These are phyloP conservation scores for Kodamaea kakaduensis DNA, from an alignment of 805 yeast species.

Conservation along the genomic window DNA sequence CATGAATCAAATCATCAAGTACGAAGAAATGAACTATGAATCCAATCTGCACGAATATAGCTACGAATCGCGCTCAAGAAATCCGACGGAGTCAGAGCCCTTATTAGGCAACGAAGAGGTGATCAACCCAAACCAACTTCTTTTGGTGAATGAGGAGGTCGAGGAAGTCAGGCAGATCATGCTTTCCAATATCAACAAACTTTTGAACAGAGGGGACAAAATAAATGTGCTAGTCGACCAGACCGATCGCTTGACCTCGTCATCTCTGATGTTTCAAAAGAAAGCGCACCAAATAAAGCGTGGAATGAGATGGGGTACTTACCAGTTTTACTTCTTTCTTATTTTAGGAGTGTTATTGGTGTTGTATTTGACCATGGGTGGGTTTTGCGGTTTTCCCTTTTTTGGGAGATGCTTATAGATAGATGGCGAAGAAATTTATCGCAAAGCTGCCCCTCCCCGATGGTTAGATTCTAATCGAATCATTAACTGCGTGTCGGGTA, in stretches of 20 bases:
- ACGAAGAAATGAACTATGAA: conserved; percentile 47
- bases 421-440: too few relatives aligned
- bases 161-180: conserved; percentile 63
- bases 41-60: conserved; percentile 29
- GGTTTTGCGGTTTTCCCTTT: conserved; percentile 53
- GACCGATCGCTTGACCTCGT: conserved; percentile 66
- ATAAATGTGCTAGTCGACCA: conserved; percentile 70
- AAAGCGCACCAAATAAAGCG: conserved; percentile 61
- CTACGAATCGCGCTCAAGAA: conserved; percentile 26
- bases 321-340: conserved; percentile 36
- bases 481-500: too few relatives aligned
- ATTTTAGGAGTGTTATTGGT: conserved; percentile 17
- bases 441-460: too few relatives aligned
- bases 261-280: conserved; percentile 65
- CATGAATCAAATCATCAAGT: conserved; percentile 53
- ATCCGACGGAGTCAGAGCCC: conserved; percentile 16
- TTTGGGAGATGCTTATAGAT: conserved; percentile 20
- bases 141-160: conserved; percentile 50
- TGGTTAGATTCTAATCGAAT: too few relatives aligned
- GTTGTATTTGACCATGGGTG: conserved; percentile 45
- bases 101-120: conserved; percentile 15
- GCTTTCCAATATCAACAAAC: conserved; percentile 69
- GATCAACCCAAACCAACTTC: conserved; percentile 34
- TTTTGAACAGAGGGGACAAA: conserved; percentile 75
- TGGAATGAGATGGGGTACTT: conserved; percentile 66